Evolutionary conservation across 495 filamentous ascomycete species (phyloP).

Genomic region (Entonaema liquescens): DNA sequence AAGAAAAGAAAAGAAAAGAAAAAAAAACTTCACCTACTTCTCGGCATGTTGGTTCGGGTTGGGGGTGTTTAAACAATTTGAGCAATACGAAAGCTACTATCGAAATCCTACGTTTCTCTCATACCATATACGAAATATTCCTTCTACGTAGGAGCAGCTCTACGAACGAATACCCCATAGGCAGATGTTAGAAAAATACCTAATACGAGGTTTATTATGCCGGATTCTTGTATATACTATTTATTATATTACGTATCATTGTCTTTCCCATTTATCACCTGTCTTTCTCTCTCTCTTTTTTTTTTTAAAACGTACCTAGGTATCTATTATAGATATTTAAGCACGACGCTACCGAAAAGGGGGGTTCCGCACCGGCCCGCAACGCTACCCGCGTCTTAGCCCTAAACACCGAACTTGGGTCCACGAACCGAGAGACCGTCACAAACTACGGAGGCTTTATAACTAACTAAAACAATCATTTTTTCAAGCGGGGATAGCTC

Average conservation of each 20-base stretch:
- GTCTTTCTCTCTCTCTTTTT: no score
- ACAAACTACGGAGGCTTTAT: not conserved
- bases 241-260: no score
- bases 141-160: not conserved
- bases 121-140: not conserved
- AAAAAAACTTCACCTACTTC: no score
- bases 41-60: not conserved
- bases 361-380: not conserved
- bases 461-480: not conserved
- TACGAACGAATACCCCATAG: not conserved
- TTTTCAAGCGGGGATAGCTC: slow-evolving; percentile 23
- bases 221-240: no score
- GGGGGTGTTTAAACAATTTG: not conserved
- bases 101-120: not conserved
- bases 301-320: no score
- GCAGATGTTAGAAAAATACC: not conserved
- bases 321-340: no score
- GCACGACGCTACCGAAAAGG: slow-evolving; percentile 1
- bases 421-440: not conserved
- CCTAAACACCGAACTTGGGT: not conserved
- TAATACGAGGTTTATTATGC: not conserved
- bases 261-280: no score
- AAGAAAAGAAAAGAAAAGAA: no score
- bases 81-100: not conserved
- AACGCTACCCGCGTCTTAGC: not conserved